Percentiles rank a stretch among this genome's conserved stretches.
phyloP scores from a whole-genome alignment of 176 grass and related monocot species.

The Hsuehochloa calcarea region DNA sequence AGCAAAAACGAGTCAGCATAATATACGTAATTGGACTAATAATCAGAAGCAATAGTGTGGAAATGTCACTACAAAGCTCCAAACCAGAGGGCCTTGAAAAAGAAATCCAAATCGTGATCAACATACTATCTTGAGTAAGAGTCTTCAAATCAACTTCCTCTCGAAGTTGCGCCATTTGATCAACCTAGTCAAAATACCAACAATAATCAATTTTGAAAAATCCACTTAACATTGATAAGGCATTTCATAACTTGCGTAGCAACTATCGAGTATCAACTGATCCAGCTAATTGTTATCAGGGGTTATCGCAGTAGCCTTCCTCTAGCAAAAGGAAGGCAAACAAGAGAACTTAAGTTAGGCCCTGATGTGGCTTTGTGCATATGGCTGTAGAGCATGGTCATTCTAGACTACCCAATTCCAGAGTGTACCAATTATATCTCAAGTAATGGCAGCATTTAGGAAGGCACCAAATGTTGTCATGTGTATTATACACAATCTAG shows the following conservation, averaged over 20 bases:
- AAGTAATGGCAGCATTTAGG: neutral
- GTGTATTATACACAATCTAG: neutral
- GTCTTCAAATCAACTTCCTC: slow-evolving; percentile 81
- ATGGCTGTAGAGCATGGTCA: neutral
- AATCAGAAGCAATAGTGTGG: neutral
- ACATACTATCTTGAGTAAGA: slow-evolving; percentile 67
- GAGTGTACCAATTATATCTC: neutral
- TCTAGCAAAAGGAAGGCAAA: neutral
- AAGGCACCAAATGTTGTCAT: neutral
- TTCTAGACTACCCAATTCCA: slow-evolving; percentile 1
- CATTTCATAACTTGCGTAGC: neutral
- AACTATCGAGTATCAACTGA: slow-evolving; percentile 7
- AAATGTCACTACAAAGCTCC: neutral
- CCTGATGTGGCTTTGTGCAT: neutral
- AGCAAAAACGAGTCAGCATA: neutral
- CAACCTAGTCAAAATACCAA: slow-evolving; percentile 53
- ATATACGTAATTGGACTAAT: neutral
- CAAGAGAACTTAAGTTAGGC: neutral
- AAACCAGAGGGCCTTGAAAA: neutral
- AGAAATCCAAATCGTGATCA: neutral
- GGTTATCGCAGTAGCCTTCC: neutral
- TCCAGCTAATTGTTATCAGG: slow-evolving; percentile 4
- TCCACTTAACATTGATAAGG: neutral
- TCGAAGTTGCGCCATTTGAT: slow-evolving; percentile 66
- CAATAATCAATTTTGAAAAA: slow-evolving; percentile 21